Percentiles rank a stretch among this genome's conserved stretches.
Conservation (phyloP, 208 protist species). For the Leishmania lainsoni region DNA sequence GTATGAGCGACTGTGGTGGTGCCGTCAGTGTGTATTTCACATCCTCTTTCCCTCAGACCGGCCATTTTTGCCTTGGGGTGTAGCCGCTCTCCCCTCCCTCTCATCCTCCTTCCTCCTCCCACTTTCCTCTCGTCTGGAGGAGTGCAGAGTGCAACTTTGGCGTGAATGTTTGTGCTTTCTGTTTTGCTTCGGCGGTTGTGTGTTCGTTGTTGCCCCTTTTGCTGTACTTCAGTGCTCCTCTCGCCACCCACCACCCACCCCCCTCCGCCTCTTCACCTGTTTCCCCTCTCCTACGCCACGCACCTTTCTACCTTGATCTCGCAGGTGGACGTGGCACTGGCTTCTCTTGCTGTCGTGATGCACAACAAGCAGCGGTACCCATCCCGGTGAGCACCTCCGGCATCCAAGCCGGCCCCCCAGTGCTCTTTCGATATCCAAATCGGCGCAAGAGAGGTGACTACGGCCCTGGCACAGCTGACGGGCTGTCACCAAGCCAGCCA, state of each 20-base stretch:
- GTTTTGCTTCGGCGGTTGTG: neutral
- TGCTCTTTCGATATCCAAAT: slow-evolving; percentile 15
- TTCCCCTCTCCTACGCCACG: neutral
- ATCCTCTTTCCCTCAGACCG: neutral
- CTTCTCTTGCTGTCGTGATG: slow-evolving; percentile 4
- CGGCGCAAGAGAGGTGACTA: slow-evolving; percentile 11
- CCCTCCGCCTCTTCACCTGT: neutral
- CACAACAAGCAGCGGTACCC: slow-evolving; percentile 20
- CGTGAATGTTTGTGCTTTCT: neutral
- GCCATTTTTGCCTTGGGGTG: too few relatives aligned
- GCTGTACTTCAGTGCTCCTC: neutral
- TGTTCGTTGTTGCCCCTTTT: neutral
- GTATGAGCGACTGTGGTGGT: neutral
- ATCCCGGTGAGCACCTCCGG: slow-evolving; percentile 14
- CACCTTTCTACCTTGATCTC: neutral
- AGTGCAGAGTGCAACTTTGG: neutral
- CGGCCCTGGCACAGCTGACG: slow-evolving; percentile 15
- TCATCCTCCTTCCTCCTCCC: neutral
- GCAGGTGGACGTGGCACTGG: neutral
- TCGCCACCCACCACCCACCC: too few relatives aligned
- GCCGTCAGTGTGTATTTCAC: neutral
- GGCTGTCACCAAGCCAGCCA: neutral
- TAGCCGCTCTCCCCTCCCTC: neutral
- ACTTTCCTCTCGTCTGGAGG: neutral
- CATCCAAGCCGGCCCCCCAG: slow-evolving; percentile 4